Base-by-base conservation (phyloP, 768 basidiomycete genomes). In the Kwoniella mangroviensis region DNA sequence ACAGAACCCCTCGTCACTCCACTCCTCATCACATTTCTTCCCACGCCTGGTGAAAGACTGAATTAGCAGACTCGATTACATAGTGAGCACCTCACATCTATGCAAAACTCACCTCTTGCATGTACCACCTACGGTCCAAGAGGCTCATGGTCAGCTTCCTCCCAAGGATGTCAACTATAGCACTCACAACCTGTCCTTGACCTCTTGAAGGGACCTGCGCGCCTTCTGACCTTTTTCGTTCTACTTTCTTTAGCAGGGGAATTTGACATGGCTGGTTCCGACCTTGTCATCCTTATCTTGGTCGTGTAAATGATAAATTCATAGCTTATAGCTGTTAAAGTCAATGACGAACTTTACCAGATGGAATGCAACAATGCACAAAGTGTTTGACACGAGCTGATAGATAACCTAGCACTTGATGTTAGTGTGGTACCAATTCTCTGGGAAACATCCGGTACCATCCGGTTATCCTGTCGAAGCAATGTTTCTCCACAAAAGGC, bases 11-110 rank as follows among this genome's bases (percentile, higher is more conserved):
- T 71, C 64, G 4, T 63, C 67, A n/a, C 34, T 72, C 73, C 73
- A 74, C 15, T 68, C 73, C 43, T 74, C 73, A 54, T 74, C 73
- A 45, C 73, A 74, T 62, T 74, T 74, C 67, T 74, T 74, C 17
- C 73, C 73, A n/a, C 73, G 70, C 24, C 73, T 74, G 34, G 2
- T 0, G 34, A 34, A 19, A 43, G 11, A 24, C 2, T 21, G 21
- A 19, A 24, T 21, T 13, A 66, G 21, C 19, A 40, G 15, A 42
- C 42, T 26, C 12, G 34, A 7, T 34, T 7, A 34, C 34, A 7
- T 4, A 34, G 3, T 3, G 34, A 7, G 34, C 3, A 34, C 34
- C 34, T 34, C 9, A 34, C 34, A 34, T 3, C 34, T 34, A 34
- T 34, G 34, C 34, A 17, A 22, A 5, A 41, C 70, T 54, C 34